These are phyloP conservation scores for Coemansia aciculifera DNA, from an alignment of 192 early-diverging fungal genomes.

Conservation along the genomic window DNA sequence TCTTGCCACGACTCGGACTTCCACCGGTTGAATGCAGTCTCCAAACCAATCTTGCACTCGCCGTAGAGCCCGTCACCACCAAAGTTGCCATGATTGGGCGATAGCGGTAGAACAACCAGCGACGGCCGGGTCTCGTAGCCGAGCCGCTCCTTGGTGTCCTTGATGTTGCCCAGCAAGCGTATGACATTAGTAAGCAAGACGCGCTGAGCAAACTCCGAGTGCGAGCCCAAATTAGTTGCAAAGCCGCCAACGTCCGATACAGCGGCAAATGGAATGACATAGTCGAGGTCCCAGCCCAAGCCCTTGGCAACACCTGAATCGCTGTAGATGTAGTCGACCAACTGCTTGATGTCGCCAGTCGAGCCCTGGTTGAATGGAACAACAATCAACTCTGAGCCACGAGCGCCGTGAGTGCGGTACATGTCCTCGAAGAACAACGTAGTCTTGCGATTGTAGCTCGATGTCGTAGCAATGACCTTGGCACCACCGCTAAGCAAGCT, in stretches of 20 bases:
- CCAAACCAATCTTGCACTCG: slow-evolving; percentile 92
- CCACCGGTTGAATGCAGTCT: slow-evolving; percentile 91
- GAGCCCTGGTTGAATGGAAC: slow-evolving; percentile 96
- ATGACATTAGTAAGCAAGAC: slow-evolving; percentile 93
- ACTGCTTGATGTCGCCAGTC: slow-evolving; percentile 68
- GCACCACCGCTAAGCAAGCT: slow-evolving; percentile 86
- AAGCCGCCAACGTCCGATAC: slow-evolving; percentile 86
- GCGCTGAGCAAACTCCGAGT: slow-evolving; percentile 89
- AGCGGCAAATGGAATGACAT: slow-evolving; percentile 92
- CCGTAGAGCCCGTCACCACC: slow-evolving; percentile 90
- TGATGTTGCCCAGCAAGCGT: slow-evolving; percentile 83
- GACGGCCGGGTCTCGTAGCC: slow-evolving; percentile 85
- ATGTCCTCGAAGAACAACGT: slow-evolving; percentile 86
- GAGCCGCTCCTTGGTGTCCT: slow-evolving; percentile 73
- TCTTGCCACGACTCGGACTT: slow-evolving; percentile 84
- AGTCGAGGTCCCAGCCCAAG: slow-evolving; percentile 92
- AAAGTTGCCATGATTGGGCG: slow-evolving; percentile 96
- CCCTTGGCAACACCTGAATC: slow-evolving; percentile 57
- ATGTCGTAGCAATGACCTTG: slow-evolving; percentile 83
- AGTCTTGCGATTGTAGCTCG: slow-evolving; percentile 74
- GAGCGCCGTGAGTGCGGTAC: slow-evolving; percentile 86
- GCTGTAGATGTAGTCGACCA: slow-evolving; percentile 87
- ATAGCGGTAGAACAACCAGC: slow-evolving; percentile 83
- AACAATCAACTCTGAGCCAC: slow-evolving; percentile 78
- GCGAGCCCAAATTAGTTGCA: slow-evolving; percentile 79